Percentiles rank a stretch among this genome's conserved stretches.
phyloP scores from a whole-genome alignment of 2,329 filamentous ascomycete genomes.

The Zalaria obscura region DNA sequence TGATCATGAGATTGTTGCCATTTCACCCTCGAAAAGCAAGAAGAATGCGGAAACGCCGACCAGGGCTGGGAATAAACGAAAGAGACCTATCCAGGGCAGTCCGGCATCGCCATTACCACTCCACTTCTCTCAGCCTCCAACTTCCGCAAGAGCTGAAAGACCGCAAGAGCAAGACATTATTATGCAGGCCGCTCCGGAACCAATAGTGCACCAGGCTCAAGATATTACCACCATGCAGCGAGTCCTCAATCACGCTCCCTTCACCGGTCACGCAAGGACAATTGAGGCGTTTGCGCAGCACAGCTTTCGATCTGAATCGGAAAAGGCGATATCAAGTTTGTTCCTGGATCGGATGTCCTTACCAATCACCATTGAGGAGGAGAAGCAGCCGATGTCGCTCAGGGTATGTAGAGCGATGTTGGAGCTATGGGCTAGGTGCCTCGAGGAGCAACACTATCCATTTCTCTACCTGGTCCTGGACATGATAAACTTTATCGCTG shows the following conservation, averaged over 20 bases:
- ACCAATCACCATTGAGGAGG: slow-evolving; percentile 32
- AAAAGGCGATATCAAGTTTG: slow-evolving; percentile 48
- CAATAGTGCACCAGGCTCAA: too few species aligned
- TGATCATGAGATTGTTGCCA: slow-evolving; percentile 43
- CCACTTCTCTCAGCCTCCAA: slow-evolving; percentile 1
- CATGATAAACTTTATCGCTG: slow-evolving; percentile 48
- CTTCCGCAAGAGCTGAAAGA: neutral
- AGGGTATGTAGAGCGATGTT: slow-evolving; percentile 52
- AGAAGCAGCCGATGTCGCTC: slow-evolving; percentile 43
- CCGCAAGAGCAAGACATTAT: too few species aligned
- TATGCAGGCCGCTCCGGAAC: too few species aligned
- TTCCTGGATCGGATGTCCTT: slow-evolving; percentile 53
- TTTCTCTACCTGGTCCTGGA: slow-evolving; percentile 54
- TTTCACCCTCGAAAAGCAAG: slow-evolving; percentile 38
- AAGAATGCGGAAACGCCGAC: slow-evolving; percentile 40
- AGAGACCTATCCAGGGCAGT: slow-evolving; percentile 49
- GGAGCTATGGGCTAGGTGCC: slow-evolving; percentile 53
- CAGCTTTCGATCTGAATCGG: slow-evolving; percentile 48
- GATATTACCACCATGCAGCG: slow-evolving; percentile 33
- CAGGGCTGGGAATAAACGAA: slow-evolving; percentile 52
- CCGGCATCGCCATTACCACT: slow-evolving; percentile 39
- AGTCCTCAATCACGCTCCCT: slow-evolving; percentile 47
- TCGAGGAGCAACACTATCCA: slow-evolving; percentile 46
- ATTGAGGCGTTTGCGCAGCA: slow-evolving; percentile 55
- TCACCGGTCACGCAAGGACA: slow-evolving; percentile 42